These are phyloP conservation scores for Xylaria nigripes DNA, from an alignment of 495 filamentous ascomycete genomes.

Conservation along the genomic window DNA sequence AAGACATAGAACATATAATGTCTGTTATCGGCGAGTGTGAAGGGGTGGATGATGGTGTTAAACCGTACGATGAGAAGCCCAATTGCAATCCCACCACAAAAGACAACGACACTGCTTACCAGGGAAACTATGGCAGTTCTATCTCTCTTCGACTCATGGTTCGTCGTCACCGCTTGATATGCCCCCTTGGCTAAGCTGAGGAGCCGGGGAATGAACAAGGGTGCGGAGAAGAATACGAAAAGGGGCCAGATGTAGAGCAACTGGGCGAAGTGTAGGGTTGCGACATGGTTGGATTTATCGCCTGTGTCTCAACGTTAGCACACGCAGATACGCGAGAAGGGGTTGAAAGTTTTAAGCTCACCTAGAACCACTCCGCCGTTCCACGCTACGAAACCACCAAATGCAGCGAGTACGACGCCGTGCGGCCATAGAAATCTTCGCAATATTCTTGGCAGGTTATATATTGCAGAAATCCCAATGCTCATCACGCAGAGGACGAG, in stretches of 20 bases:
- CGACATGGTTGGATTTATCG: constrained; percentile 89
- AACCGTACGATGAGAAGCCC: constrained; percentile 55
- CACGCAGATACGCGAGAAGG: constrained; percentile 1
- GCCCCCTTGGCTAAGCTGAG: constrained; percentile 1
- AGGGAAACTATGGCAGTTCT: not conserved
- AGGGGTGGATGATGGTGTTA: constrained; percentile 94
- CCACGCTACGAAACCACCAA: constrained; percentile 69
- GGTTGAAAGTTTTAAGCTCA: constrained; percentile 25
- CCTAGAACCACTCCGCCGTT: constrained; percentile 90
- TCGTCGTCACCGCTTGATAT: not conserved
- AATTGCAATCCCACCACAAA: constrained; percentile 29
- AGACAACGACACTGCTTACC: constrained; percentile 5
- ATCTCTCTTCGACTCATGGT: not conserved
- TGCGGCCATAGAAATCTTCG: constrained; percentile 55
- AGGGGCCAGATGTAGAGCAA: constrained; percentile 94
- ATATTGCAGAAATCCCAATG: constrained; percentile 47
- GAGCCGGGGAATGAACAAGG: constrained; percentile 50
- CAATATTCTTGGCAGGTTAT: constrained; percentile 42
- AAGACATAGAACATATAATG: constrained; percentile 98
- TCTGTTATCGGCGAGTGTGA: constrained; percentile 90
- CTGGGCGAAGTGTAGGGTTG: constrained; percentile 80
- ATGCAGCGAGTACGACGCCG: constrained; percentile 55
- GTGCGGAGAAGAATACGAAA: constrained; percentile 79
- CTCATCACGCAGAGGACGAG: constrained; percentile 48
- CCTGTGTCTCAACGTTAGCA: constrained; percentile 37